Conservation (phyloP, 2,329 filamentous ascomycete genomes). For the Aurifilum marmelostoma region DNA sequence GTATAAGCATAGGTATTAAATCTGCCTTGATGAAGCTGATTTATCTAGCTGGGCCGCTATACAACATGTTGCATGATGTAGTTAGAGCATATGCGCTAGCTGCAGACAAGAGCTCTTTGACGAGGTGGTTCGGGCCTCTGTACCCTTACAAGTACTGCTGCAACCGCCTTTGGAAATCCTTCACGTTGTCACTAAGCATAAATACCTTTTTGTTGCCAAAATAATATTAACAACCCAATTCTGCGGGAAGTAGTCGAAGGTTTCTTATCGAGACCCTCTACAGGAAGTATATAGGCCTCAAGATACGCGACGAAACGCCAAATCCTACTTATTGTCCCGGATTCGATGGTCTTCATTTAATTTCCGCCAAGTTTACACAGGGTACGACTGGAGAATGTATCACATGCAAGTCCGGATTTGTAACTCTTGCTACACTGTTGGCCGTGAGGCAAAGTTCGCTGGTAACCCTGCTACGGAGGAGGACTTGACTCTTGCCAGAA, state of each 20-base stretch:
- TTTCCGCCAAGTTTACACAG: slow-evolving; percentile 41
- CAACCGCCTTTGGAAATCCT: neutral
- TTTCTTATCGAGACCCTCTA: slow-evolving; percentile 44
- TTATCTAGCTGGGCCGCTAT: neutral
- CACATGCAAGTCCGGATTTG: slow-evolving; percentile 52
- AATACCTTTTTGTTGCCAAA: slow-evolving; percentile 1
- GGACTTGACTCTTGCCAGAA: slow-evolving; percentile 44
- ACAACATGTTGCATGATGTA: neutral
- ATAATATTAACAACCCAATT: slow-evolving; percentile 9
- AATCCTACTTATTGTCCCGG: slow-evolving; percentile 56
- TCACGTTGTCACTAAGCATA: slow-evolving; percentile 8
- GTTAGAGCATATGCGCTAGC: neutral
- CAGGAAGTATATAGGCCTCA: slow-evolving; percentile 46
- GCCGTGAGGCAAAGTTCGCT: slow-evolving; percentile 53
- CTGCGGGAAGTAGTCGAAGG: neutral
- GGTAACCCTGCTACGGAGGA: slow-evolving; percentile 45
- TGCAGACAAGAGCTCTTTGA: neutral
- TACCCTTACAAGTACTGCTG: slow-evolving; percentile 22
- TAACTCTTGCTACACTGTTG: slow-evolving; percentile 49
- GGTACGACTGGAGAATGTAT: slow-evolving; percentile 45
- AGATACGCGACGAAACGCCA: slow-evolving; percentile 50
- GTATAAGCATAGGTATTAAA: too few relatives aligned
- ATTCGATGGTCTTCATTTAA: slow-evolving; percentile 50
- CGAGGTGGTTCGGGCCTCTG: neutral
- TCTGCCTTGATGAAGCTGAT: too few relatives aligned